Evolutionary conservation across 768 basidiomycete genomes (phyloP), one percentile per base, ranked within the genome.

Genomic region (Boletus vermiculosoides): DNA sequence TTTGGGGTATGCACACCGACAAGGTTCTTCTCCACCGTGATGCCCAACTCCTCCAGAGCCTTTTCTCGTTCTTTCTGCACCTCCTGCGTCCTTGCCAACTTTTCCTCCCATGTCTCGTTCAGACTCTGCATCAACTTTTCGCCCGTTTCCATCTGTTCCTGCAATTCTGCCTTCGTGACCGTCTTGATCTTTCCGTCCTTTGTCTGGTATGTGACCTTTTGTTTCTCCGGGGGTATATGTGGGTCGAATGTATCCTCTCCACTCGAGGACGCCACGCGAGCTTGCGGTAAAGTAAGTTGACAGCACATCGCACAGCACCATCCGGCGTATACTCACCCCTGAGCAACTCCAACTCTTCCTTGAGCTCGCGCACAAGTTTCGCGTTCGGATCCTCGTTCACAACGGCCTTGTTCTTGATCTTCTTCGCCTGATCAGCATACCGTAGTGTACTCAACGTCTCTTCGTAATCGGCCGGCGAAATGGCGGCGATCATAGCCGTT

Each of bases 311-410:
- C n/a, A 40, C 37, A 31, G 4, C 22, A 39, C 15, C 41, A 23
- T n/a, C 40, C 12, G 6, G 16, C 16, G 4, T 22, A 23, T 47
- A 59, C 77, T 68, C 73, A 87, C 88, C 88, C 79, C 94, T 83
- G 45, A 98, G 87, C 76, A 90, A 79, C 71, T 96, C 92, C 44
- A 99, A 78, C 75, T 99, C 97, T 77, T 98, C 97, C 75, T 98
- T 99, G 72, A 99, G 89, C 74, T 98, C 96, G 47, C 95, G 88
- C 55, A 99, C 95, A 55, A 99, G 88, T 78, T 94, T 98, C 69
- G 96, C 96, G 66, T 98, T 99, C 33, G 97, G 97, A 82, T 99
- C 97, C 77, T 99, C 97, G 76, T 99, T 99, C 62, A 99, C 92
- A 56, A 98, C 86, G 16, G 97, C 96, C 78, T 98, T 96, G 76